Evolutionary conservation across 1,284 basidiomycete genomes (phyloP), one percentile per base, ranked within the genome.

Genomic region (Ceratobasidium sp.): DNA sequence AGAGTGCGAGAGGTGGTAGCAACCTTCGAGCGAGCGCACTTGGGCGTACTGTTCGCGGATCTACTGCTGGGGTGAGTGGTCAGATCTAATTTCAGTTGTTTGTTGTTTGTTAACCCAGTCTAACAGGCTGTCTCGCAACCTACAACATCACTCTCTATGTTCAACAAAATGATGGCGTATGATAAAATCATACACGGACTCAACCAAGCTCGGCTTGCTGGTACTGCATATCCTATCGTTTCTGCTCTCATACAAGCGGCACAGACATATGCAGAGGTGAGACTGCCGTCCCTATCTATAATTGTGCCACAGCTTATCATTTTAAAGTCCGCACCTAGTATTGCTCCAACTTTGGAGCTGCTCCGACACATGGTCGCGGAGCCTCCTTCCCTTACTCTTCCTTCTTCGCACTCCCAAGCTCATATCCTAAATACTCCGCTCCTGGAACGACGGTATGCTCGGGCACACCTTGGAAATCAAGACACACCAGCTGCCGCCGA

Each of bases 161-260:
- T 97, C 83, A 91, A 88, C 81, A 95, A 95, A 83, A 96, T 97
- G 94, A 93, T 96, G 89, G 90, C 89, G n/a, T 98, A 97, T 81
- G 93, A 95, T 82, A 88, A 89, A 74, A 90, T 93, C 39, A 85
- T 97, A 53, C 83, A 87, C 19, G 88, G 92, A 41, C 83, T 95
- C 61, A 96, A 94, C 81, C 83, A 88, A 61, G 87, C 92, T 7
- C 85, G 94, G 58, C 84, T 91, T 16, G 87, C 90, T 19, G 90
- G 88, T 6, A 89, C 86, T 8, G 91, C 92, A 0, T 94, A 88
- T 80, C 92, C 92, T 1, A 85, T 95, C 74, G 83, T 94, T 5
- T 90, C 93, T 77, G 83, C 88, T 0, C 84, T 94, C 53, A 86
- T 88, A 65, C 86, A 90, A 76, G 91, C 90, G 4, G 88, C 91